Base-by-base conservation (phyloP, 2,329 filamentous ascomycete genomes). In the Colletotrichum ledebouriae region DNA sequence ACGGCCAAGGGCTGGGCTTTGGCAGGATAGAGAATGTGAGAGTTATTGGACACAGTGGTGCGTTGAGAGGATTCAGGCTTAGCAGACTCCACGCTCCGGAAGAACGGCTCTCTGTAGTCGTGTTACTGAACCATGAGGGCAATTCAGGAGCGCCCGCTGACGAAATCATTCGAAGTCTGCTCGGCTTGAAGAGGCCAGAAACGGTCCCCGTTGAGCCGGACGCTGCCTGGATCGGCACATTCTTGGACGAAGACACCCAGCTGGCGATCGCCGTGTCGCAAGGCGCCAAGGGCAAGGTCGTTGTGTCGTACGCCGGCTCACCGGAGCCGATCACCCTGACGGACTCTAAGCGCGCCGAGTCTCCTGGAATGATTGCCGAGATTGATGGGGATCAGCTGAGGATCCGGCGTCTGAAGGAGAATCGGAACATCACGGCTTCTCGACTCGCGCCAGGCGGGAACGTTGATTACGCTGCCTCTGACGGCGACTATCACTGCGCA, bases 1-100 rank as follows among this genome's bases (percentile, higher is more conserved):
- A 84, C 68, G 76, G 76, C 3, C 77, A 76, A 59, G 82, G 82
- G 6, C 72, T 84, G 6, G 64, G 53, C 22, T 77, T 73, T 55
- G 61, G 41, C 1, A 63, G 74, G 9, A 50, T 78, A 9, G 75
- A 70, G 1, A 76, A 74, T 1, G 71, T 76, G 4, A 56, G 71
- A 5, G 73, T 72, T 2, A 69, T 81, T 2, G 77, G 79, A 1
- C 82, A 84, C 64, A 79, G 78, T 29, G 82, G 81, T 12, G 82
- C 78, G 2, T 74, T 84, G 33, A 75, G 79, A 37, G 82, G 82
- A 7, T 84, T 79, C 72, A 74, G 79, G 20, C 73, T 80, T 13
- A 70, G 73, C 22, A 76, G 82, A 12, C 39, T 75, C 7, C 78
- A 83, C 61, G 73, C 75, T 5, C 77, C 79, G 0, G 67, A 72